Conservation (phyloP, 2,329 filamentous ascomycete species). For the Akanthomyces uredinophilus region DNA sequence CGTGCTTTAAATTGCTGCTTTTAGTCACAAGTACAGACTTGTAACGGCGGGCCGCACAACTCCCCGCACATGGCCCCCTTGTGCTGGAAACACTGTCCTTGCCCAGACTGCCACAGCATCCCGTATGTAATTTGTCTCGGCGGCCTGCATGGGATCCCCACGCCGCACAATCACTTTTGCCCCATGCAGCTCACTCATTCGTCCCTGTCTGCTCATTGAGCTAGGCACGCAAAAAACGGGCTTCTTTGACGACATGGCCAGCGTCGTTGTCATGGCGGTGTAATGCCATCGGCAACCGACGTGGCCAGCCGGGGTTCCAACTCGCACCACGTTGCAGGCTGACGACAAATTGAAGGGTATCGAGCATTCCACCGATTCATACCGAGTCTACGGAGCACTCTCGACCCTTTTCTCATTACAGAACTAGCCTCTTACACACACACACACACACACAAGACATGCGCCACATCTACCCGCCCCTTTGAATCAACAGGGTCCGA, state of each 20-base stretch:
- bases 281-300: background rate
- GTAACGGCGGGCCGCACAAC: background rate
- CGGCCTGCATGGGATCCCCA: background rate
- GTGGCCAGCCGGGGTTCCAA: background rate
- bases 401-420: background rate
- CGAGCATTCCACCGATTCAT: no score
- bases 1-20: background rate
- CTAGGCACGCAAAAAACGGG: no score
- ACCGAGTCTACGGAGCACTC: no score
- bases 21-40: background rate
- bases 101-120: background rate
- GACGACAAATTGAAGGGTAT: no score
- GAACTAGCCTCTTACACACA: background rate
- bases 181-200: no score
- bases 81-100: background rate
- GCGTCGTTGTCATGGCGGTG: background rate
- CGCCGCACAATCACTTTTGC: no score
- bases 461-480: background rate
- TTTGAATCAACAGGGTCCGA: background rate
- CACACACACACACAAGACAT: background rate
- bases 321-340: background rate
- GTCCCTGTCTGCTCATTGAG: no score
- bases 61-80: background rate
- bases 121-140: background rate
- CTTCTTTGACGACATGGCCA: background rate